Evolutionary conservation across 2,329 filamentous ascomycete genomes (phyloP), one percentile per base, ranked within the genome.

Genomic region (Kalaharituber pfeilii): DNA sequence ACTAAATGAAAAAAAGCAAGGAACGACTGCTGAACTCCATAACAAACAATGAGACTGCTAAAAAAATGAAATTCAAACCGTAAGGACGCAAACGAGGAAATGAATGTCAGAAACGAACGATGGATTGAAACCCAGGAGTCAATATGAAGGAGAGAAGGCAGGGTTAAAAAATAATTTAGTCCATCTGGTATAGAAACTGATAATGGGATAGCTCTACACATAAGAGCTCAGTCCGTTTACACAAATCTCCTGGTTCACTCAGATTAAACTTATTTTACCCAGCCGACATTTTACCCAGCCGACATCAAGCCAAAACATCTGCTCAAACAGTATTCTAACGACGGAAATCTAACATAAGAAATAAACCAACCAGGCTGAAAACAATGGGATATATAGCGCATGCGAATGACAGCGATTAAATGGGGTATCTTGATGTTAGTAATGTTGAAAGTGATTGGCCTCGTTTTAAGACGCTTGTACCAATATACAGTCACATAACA

Each of bases 401-500:
- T 8, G 7, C 30, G n/a, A 39, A 8, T 2, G 4, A 39, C 13
- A 39, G 8, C 33, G 13, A 3, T n/a, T n/a, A n/a, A n/a, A n/a
- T n/a, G n/a, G 33, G 33, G 33, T 39, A 39, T 39, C 33, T 39
- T 18, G 20, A 39, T 9, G 33, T 15, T 13, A 15, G 33, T 39
- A 3, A 39, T 13, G 33, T 39, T 39, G 33, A 39, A 18, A 39
- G 33, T 3, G n/a, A 39, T 39, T 39, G 33, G 33, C 20, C 13
- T 4, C n/a, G n/a, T n/a, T n/a, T n/a, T n/a, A n/a, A n/a, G n/a
- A n/a, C n/a, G n/a, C n/a, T n/a, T n/a, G n/a, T n/a, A n/a, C n/a
- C n/a, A n/a, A n/a, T n/a, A n/a, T n/a, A n/a, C 49, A 51, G 60
- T 77, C 72, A 86, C 83, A 86, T 86, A 61, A 88, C 75, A 57